Base-by-base conservation (phyloP, 106 monocot species). In the Allium cepa region DNA sequence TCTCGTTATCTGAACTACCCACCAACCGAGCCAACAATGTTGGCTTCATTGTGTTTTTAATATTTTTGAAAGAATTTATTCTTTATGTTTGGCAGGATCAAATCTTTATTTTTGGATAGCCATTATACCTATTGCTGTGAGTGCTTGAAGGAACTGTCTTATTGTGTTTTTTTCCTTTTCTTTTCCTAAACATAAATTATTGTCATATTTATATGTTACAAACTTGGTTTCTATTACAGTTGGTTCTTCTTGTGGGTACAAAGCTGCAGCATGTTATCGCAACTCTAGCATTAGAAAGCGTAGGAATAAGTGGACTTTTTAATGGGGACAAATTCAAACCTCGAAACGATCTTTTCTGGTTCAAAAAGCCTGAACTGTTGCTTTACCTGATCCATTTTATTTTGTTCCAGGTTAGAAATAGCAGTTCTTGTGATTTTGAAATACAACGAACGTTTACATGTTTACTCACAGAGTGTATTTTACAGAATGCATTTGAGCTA, bases 21-120 rank as follows among this genome's bases (percentile, higher is more conserved):
- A 22, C 22, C 22, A 22, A 22, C 22, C 22, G 22, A 22, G 22
- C 22, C 22, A 22, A 22, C 22, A 0, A 22, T 22, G 22, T 22
- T 22, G 1, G 22, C 22, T 22, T 22, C 45, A 62, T 61, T 18
- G 10, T 45, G 15, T 12, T 68, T 11, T 45, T 11, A 10, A n/a
- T 11, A 28, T 13, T 61, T 17, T 22, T 9, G 9, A 10, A 22
- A 0, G 9, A 0, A 5, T 61, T 61, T 61, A 28, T 28, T 61
- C 3, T 58, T 28, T 5, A 36, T 36, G 36, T 4, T 36, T 79
- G 87, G 70, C 84, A 99, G 99, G 99, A 56, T 87, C 87, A 18
- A 90, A 99, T 81, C 90, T 99, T 10, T 99, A 99, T 59, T 90
- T 93, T 55, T 99, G 99, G 99, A 93, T 99, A 76, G 92, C 99